Evolutionary conservation across 2,329 filamentous ascomycete species (phyloP).

Genomic region (Blastomyces parvus): DNA sequence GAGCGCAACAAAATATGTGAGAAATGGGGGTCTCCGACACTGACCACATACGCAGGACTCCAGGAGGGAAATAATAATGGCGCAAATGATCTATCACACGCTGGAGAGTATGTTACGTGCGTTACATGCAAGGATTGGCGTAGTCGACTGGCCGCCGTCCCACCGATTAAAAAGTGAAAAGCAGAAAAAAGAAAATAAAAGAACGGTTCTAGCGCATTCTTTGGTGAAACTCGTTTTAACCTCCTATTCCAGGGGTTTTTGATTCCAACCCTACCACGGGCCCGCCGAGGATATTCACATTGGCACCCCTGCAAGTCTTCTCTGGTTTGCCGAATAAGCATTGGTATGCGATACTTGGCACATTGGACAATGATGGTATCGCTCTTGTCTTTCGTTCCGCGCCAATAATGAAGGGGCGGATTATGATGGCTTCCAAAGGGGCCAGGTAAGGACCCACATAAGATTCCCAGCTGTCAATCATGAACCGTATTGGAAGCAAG

Average conservation of each 20-base stretch:
- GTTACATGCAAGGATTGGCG: not conserved
- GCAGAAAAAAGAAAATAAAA: not conserved
- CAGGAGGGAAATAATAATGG: not conserved
- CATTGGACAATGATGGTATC: not conserved
- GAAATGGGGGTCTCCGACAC: not conserved
- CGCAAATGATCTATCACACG: not conserved
- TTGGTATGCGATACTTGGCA: not conserved
- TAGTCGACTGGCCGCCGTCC: not conserved
- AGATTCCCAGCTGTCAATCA: not conserved
- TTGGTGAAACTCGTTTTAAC: not conserved
- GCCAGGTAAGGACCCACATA: not conserved
- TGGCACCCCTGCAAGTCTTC: not conserved
- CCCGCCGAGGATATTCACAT: not conserved
- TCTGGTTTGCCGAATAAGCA: not conserved
- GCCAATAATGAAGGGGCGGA: not conserved
- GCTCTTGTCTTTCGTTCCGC: not conserved
- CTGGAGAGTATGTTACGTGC: not conserved
- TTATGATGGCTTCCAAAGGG: not conserved
- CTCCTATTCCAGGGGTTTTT: not conserved
- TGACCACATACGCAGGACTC: not conserved
- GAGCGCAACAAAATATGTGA: not conserved
- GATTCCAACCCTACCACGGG: not conserved
- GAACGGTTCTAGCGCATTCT: conserved; percentile 3
- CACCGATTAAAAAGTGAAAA: not conserved
- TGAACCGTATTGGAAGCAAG: not conserved